Conservation (phyloP, 805 yeast species). For the Zygoascus tannicola region DNA sequence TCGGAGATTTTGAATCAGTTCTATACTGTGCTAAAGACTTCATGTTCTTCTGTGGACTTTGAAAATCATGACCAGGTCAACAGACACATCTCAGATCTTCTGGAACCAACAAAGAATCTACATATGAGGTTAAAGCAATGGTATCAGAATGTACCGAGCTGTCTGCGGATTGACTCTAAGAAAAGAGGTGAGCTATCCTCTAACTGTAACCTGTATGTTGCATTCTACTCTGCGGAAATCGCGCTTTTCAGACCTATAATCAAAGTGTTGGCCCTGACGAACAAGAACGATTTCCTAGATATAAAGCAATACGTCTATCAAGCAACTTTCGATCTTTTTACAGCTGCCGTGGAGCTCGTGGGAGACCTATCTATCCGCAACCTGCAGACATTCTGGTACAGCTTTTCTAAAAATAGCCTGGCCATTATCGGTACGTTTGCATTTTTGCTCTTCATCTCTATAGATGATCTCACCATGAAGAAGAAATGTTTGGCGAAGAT, state of each 20-base stretch:
- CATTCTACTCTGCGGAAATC: slow-evolving; percentile 22
- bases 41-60: background rate
- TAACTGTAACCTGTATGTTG: slow-evolving; percentile 20
- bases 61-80: slow-evolving; percentile 3
- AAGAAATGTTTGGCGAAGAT: slow-evolving; percentile 15
- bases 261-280: slow-evolving; percentile 14
- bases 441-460: slow-evolving; percentile 15
- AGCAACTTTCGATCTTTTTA: slow-evolving; percentile 20
- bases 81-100: slow-evolving; percentile 11
- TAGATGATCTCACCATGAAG: slow-evolving; percentile 14
- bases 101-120: slow-evolving; percentile 16
- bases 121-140: slow-evolving; percentile 21
- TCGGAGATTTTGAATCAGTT: slow-evolving; percentile 17
- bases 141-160: slow-evolving; percentile 20
- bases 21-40: slow-evolving; percentile 15
- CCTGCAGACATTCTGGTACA: slow-evolving; percentile 24
- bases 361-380: slow-evolving; percentile 18
- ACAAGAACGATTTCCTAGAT: slow-evolving; percentile 14
- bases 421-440: slow-evolving; percentile 23
- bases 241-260: slow-evolving; percentile 20
- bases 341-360: slow-evolving; percentile 21
- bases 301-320: slow-evolving; percentile 17
- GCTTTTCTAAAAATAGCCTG: slow-evolving; percentile 19
- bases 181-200: slow-evolving; percentile 20
- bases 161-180: slow-evolving; percentile 18